Percentiles rank a stretch among this genome's conserved stretches.
Conservation (phyloP, 2,329 filamentous ascomycete species). For the Fusarium sp. region DNA sequence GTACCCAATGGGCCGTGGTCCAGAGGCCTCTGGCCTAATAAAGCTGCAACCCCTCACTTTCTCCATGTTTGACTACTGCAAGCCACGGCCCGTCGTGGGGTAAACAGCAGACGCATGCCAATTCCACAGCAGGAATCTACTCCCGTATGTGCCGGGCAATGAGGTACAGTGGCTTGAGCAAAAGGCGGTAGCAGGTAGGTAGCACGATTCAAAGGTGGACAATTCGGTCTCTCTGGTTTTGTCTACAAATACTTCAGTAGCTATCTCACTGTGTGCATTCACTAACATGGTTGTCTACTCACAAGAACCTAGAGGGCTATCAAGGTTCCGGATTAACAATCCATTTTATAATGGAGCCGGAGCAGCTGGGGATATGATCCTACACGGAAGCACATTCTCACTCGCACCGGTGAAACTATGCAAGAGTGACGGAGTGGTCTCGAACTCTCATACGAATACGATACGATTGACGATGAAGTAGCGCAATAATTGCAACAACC, state of each 20-base stretch:
- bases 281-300: not conserved
- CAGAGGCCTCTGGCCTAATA: not conserved
- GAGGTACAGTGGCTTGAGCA: not conserved
- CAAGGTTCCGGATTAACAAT: slow-evolving; percentile 4
- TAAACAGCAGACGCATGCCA: slow-evolving; percentile 15
- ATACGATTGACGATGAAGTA: not conserved
- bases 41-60: slow-evolving; percentile 47
- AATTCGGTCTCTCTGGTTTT: not conserved
- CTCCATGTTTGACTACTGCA: slow-evolving; percentile 48
- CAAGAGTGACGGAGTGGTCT: too few species aligned
- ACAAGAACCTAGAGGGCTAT: slow-evolving; percentile 2
- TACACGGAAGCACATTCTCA: not conserved
- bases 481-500: too few species aligned
- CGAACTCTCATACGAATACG: too few species aligned
- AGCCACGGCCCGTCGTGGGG: slow-evolving; percentile 43
- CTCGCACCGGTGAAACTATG: not conserved
- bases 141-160: slow-evolving; percentile 9
- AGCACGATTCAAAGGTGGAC: not conserved
- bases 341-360: not conserved
- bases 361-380: not conserved
- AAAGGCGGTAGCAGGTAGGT: not conserved
- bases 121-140: slow-evolving; percentile 12
- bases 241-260: not conserved
- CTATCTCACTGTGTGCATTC: not conserved
- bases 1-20: slow-evolving; percentile 10